These are phyloP conservation scores for Tricholoma hemisulphureum DNA, from an alignment of 768 basidiomycete species.

Conservation along the genomic window DNA sequence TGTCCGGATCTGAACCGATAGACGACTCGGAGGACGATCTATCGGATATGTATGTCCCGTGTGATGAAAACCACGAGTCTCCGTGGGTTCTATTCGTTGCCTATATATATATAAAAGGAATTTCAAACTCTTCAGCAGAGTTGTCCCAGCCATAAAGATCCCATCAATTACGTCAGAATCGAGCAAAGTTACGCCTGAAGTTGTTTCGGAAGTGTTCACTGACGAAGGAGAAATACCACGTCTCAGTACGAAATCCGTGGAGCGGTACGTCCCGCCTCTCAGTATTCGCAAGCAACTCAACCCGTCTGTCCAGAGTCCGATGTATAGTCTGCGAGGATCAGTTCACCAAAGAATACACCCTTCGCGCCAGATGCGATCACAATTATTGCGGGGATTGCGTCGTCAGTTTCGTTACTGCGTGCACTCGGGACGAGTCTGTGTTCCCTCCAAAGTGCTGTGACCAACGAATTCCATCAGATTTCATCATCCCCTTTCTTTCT, in stretches of 20 bases:
- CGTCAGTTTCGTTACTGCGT: slow-evolving; percentile 37
- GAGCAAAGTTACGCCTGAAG: no score
- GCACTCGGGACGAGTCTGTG: slow-evolving; percentile 49
- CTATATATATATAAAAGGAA: no score
- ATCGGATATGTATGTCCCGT: neutral
- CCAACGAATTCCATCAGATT: slow-evolving; percentile 29
- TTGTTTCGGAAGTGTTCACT: no score
- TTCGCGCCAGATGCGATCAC: slow-evolving; percentile 46
- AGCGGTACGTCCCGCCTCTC: no score
- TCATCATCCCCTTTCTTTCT: slow-evolving; percentile 30
- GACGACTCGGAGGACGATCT: neutral
- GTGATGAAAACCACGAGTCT: no score
- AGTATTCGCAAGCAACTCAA: no score
- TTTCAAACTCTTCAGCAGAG: no score
- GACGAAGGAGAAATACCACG: no score
- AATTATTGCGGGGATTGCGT: slow-evolving; percentile 48
- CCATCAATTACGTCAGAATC: no score
- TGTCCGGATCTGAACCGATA: neutral
- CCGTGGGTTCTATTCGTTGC: neutral
- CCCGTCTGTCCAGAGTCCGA: neutral
- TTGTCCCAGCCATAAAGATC: no score
- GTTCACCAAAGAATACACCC: slow-evolving; percentile 16
- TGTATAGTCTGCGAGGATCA: slow-evolving; percentile 40
- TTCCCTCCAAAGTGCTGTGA: slow-evolving; percentile 54
- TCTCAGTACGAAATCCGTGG: no score